Evolutionary conservation across 345 rosid genomes (phyloP).

Genomic region (Xanthoceras sorbifolium): DNA sequence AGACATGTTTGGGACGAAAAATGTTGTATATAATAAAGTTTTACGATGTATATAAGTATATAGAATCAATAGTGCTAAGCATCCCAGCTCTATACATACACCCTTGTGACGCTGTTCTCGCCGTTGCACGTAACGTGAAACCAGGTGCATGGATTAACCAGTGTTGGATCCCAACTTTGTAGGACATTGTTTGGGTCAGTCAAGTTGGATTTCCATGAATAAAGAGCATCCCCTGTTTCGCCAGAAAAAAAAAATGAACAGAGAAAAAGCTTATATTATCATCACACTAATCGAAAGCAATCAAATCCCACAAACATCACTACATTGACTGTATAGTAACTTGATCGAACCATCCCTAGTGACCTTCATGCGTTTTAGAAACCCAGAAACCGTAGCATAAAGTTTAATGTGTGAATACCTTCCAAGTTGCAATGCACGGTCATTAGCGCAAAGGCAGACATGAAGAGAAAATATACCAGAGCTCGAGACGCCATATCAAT

Average conservation of each 20-base stretch:
- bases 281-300: not conserved
- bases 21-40: not conserved
- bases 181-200: conserved; percentile 42
- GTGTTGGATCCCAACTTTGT: conserved; percentile 45
- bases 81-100: conserved; percentile 29
- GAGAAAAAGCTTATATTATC: no score
- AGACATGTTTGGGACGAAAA: not conserved
- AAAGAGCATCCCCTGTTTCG: conserved; percentile 37
- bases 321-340: not conserved
- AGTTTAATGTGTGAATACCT: conserved; percentile 11
- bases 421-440: conserved; percentile 26
- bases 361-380: not conserved
- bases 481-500: conserved; percentile 7
- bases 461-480: conserved; percentile 11
- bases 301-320: no score
- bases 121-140: conserved; percentile 40
- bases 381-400: not conserved
- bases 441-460: conserved; percentile 13
- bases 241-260: not conserved
- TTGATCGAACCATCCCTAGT: not conserved
- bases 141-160: conserved; percentile 53
- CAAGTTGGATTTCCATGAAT: conserved; percentile 29
- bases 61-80: not conserved
- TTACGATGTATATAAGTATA: not conserved
- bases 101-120: conserved; percentile 24